These are phyloP conservation scores for Cercospora sp. DNA, from an alignment of 2,329 filamentous ascomycete genomes.

Conservation along the genomic window DNA sequence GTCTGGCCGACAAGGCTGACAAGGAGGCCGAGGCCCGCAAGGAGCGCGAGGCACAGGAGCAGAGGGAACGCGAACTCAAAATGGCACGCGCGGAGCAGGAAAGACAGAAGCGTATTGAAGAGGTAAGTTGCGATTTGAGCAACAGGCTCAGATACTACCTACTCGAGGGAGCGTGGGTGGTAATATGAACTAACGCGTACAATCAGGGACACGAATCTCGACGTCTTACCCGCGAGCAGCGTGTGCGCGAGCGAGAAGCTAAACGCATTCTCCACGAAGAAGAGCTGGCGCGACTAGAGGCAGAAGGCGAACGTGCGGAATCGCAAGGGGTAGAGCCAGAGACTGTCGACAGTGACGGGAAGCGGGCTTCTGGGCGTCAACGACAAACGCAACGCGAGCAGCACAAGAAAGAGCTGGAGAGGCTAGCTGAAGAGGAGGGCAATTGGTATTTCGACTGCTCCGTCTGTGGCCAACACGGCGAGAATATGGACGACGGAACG, in stretches of 20 bases:
- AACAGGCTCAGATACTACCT: not conserved
- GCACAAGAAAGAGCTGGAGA: slow-evolving; percentile 72
- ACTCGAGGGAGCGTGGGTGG: slow-evolving; percentile 8
- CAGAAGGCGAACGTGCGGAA: slow-evolving; percentile 42
- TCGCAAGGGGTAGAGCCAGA: slow-evolving; percentile 52
- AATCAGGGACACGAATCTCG: slow-evolving; percentile 70
- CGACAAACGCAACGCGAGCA: slow-evolving; percentile 80
- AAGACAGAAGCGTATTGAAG: slow-evolving; percentile 64
- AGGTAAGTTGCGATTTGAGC: slow-evolving; percentile 42
- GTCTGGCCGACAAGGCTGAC: slow-evolving; percentile 79
- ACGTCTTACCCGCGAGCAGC: slow-evolving; percentile 79
- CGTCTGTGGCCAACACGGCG: slow-evolving; percentile 82
- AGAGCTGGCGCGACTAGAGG: slow-evolving; percentile 75
- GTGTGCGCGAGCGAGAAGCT: slow-evolving; percentile 80
- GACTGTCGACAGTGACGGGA: slow-evolving; percentile 50
- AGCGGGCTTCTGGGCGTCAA: slow-evolving; percentile 72
- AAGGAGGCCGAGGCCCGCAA: slow-evolving; percentile 73
- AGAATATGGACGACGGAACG: slow-evolving; percentile 85
- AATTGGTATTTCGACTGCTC: slow-evolving; percentile 94
- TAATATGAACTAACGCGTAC: slow-evolving; percentile 28
- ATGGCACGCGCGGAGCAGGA: slow-evolving; percentile 62
- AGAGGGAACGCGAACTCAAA: slow-evolving; percentile 62
- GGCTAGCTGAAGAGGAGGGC: slow-evolving; percentile 69
- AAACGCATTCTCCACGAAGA: slow-evolving; percentile 82
- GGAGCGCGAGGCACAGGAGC: slow-evolving; percentile 68